These are phyloP conservation scores for Rhamnella rubrinervis DNA, from an alignment of 331 rosid genomes.

Conservation along the genomic window DNA sequence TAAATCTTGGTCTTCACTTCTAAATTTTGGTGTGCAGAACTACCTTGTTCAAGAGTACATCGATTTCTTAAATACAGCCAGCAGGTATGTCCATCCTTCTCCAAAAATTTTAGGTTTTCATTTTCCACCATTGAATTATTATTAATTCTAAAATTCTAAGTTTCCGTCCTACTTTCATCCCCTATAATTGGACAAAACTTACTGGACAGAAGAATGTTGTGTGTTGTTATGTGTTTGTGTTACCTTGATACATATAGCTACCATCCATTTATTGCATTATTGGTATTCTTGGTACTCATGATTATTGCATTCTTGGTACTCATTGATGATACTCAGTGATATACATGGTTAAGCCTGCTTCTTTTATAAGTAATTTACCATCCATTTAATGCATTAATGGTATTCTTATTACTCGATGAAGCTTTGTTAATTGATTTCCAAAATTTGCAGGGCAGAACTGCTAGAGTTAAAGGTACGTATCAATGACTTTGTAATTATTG, in stretches of 20 bases:
- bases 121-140: neutral
- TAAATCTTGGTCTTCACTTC: constrained; percentile 23
- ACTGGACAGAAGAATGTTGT: too few relatives aligned
- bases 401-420: too few relatives aligned
- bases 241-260: too few relatives aligned
- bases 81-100: constrained; percentile 45
- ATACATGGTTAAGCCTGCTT: neutral
- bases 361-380: neutral
- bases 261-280: too few relatives aligned
- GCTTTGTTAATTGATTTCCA: constrained; percentile 9
- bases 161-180: too few relatives aligned
- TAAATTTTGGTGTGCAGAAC: constrained; percentile 38
- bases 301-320: too few relatives aligned
- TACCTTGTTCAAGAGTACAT: constrained; percentile 70
- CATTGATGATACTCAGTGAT: too few relatives aligned
- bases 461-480: constrained; percentile 65
- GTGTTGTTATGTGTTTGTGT: too few relatives aligned
- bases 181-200: too few relatives aligned
- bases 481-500: neutral
- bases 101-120: neutral
- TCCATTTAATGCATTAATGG: neutral
- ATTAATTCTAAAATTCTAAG: too few relatives aligned
- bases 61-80: constrained; percentile 77
- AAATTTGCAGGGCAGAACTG: constrained; percentile 70
- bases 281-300: too few relatives aligned